Evolutionary conservation across 768 basidiomycete species (phyloP), one percentile per base, ranked within the genome.

Genomic region (Floccularia luteovirens): DNA sequence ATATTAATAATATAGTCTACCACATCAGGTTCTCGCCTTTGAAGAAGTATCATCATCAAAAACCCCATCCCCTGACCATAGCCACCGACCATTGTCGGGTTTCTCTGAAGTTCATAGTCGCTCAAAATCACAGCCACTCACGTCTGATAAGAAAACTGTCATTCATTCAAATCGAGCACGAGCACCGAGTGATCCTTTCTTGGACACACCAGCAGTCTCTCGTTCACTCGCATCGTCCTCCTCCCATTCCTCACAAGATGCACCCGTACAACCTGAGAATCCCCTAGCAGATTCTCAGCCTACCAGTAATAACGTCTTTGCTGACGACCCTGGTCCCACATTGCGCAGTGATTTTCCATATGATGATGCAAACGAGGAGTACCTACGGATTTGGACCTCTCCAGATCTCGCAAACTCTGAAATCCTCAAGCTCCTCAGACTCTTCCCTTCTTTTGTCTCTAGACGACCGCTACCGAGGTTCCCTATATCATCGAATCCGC

Each of bases 401-500:
- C 87, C 90, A 14, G 78, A 90, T 57, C 67, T 94, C 4, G 48
- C 75, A 28, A 85, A 93, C 56, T 75, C 79, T 27, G 91, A 94
- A 60, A 69, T 74, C 51, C 54, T 79, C 14, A 66, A 70, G 36
- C 69, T 94, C 23, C 62, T 90, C 41, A 70, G 71, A 31, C 55
- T 89, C 19, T 91, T 92, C 59, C 91, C 90, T 11, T 54, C 79
- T 0, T 90, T 88, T 55, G 72, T 92, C 42, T 72, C 83, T 11
- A 69, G 77, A 36, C 71, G 76, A 42, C 53, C 78, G n/a, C 56
- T 86, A 31, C 85, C 86, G 20, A 79, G 89, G 28, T 91, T 93
- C 61, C 69, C 76, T 22, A 57, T 56, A 20, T 43, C 59, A 14
- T 43, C 51, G 24, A 61, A 52, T 48, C 42, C 59, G 44, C 67